A percentile compares a stretch with the other conserved stretches of the same genome.
Conservation (phyloP, 495 filamentous ascomycete genomes). For the Baudoinia panamericana region DNA sequence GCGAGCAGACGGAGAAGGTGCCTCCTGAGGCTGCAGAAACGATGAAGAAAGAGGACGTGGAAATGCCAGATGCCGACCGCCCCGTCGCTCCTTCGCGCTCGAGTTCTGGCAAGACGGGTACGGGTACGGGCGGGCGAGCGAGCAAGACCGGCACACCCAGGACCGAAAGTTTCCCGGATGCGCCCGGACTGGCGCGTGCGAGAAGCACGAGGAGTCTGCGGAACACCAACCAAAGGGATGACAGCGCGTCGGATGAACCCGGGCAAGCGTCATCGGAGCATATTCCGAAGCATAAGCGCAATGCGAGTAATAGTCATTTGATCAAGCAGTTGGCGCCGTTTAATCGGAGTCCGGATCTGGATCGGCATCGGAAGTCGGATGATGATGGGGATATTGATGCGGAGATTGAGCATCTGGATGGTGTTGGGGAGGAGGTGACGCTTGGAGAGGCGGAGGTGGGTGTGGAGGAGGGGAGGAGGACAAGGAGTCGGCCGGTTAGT, state of each 20-base stretch:
- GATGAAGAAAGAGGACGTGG: constrained; percentile 1
- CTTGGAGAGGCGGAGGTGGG: not conserved
- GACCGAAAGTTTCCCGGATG: constrained; percentile 11
- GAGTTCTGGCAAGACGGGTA: constrained; percentile 17
- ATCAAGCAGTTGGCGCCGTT: constrained; percentile 20
- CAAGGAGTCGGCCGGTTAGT: not conserved
- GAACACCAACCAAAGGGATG: constrained; percentile 1
- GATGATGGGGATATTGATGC: not conserved
- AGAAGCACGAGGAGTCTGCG: constrained; percentile 17
- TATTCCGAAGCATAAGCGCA: constrained; percentile 11
- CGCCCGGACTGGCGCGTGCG: constrained; percentile 13
- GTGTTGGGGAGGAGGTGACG: not conserved
- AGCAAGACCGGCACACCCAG: constrained; percentile 18
- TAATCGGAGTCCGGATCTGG: constrained; percentile 20
- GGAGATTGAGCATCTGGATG: constrained; percentile 1
- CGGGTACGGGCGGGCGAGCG: not conserved
- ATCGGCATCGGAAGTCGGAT: constrained; percentile 4
- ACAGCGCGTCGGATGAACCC: constrained; percentile 6
- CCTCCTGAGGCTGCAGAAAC: constrained; percentile 1
- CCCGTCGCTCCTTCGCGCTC: constrained; percentile 10
- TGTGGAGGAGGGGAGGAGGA: not conserved
- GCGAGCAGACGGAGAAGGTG: not conserved
- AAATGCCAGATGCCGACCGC: constrained; percentile 1
- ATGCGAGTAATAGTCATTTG: constrained; percentile 15
- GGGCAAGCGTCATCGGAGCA: not conserved